These are phyloP conservation scores for Rutstroemia sp. DNA, from an alignment of 2,329 filamentous ascomycete genomes.

Conservation along the genomic window DNA sequence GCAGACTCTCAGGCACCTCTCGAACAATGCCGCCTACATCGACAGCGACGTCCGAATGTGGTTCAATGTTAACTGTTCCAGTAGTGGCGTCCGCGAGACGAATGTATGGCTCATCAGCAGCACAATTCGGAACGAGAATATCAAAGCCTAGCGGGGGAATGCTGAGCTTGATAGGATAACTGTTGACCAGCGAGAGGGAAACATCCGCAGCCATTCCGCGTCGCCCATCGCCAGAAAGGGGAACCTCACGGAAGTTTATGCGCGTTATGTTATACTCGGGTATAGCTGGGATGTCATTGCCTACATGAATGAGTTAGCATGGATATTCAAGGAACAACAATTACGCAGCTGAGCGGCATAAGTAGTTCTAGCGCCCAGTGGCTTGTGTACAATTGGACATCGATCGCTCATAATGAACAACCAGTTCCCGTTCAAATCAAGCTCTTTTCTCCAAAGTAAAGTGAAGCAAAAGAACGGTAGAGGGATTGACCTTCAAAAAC, in stretches of 20 bases:
- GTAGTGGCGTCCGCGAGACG: constrained; percentile 71
- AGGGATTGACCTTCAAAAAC: constrained; percentile 76
- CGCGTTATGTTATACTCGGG: constrained; percentile 78
- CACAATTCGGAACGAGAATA: constrained; percentile 77
- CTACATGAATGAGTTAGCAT: constrained; percentile 33
- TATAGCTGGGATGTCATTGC: constrained; percentile 64
- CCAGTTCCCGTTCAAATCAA: constrained; percentile 26
- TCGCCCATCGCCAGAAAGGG: constrained; percentile 39
- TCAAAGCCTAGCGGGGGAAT: constrained; percentile 79
- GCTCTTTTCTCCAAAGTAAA: constrained; percentile 55
- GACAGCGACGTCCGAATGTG: constrained; percentile 59
- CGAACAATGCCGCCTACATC: constrained; percentile 66
- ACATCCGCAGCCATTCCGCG: constrained; percentile 73
- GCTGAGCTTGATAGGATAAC: constrained; percentile 68
- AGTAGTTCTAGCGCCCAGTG: neutral
- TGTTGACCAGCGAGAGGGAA: constrained; percentile 63
- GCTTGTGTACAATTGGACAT: constrained; percentile 14
- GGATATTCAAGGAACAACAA: neutral
- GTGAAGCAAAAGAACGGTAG: constrained; percentile 54
- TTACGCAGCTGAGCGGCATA: neutral
- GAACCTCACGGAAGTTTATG: constrained; percentile 70
- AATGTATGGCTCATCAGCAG: constrained; percentile 63
- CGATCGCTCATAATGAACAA: constrained; percentile 3
- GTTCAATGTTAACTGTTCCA: constrained; percentile 56
- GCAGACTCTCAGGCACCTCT: constrained; percentile 67